Evolutionary conservation across 371 early-diverging fungal species (phyloP).

Genomic region (Mucor sp.): DNA sequence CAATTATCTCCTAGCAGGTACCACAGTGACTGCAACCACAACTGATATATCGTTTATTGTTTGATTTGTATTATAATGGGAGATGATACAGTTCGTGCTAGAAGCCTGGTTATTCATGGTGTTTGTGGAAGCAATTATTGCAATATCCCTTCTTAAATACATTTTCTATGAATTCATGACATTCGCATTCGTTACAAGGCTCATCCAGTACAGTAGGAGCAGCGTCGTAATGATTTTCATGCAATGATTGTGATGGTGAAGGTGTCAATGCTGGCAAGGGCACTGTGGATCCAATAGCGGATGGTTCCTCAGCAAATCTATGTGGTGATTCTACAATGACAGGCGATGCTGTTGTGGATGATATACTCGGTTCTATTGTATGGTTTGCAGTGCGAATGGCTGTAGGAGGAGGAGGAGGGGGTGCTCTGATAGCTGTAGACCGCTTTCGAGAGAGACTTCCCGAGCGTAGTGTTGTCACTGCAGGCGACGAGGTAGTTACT

Average conservation of each 20-base stretch:
- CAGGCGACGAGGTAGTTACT: slow-evolving; percentile 1
- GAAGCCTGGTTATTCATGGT: slow-evolving; percentile 2
- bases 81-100: too few species aligned
- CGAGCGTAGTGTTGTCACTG: not conserved
- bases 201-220: not conserved
- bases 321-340: not conserved
- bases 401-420: slow-evolving; percentile 14
- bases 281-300: not conserved
- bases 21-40: too few species aligned
- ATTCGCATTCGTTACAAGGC: slow-evolving; percentile 56
- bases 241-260: not conserved
- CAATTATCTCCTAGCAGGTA: too few species aligned
- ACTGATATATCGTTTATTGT: too few species aligned
- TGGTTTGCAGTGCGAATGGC: not conserved
- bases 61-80: too few species aligned
- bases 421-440: slow-evolving; percentile 7
- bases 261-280: not conserved
- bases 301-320: not conserved
- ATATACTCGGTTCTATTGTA: not conserved
- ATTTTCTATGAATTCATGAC: slow-evolving; percentile 66
- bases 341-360: not conserved
- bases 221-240: not conserved
- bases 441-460: slow-evolving; percentile 8
- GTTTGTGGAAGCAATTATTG: slow-evolving; percentile 72
- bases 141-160: slow-evolving; percentile 68